Evolutionary conservation across 192 early-diverging fungal genomes (phyloP).

Genomic region (Diversispora epigaea): DNA sequence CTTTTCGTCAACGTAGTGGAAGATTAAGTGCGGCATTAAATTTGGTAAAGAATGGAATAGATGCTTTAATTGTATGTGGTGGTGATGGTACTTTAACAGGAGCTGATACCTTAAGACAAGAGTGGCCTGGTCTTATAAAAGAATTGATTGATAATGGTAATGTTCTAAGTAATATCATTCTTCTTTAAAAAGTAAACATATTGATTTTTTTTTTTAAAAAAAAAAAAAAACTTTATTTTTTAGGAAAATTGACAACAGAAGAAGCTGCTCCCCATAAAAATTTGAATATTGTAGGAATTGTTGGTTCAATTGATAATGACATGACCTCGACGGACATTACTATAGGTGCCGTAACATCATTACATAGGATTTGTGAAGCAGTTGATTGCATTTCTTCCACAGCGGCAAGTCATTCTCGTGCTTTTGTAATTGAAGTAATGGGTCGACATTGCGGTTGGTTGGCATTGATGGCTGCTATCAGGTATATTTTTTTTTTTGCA

Average conservation of each 20-base stretch:
- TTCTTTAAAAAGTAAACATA: too few relatives aligned
- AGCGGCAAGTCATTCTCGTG: constrained; percentile 90
- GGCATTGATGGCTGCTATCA: constrained; percentile 80
- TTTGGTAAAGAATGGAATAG: constrained; percentile 88
- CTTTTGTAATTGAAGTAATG: constrained; percentile 99
- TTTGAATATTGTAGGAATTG: constrained; percentile 93
- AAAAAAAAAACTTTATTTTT: background rate
- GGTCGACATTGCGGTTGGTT: constrained; percentile 97
- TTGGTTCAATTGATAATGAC: constrained; percentile 98
- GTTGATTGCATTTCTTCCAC: constrained; percentile 92
- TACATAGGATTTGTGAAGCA: constrained; percentile 94
- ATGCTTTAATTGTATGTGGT: constrained; percentile 92
- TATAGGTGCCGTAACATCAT: constrained; percentile 89
- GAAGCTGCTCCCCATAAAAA: constrained; percentile 61
- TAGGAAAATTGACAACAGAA: constrained; percentile 49
- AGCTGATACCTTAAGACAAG: constrained; percentile 84
- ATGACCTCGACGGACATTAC: constrained; percentile 88
- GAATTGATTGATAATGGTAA: constrained; percentile 65
- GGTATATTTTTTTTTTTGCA: constrained; percentile 22
- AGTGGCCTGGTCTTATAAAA: constrained; percentile 83
- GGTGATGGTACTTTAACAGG: constrained; percentile 97
- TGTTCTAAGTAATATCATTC: too few relatives aligned
- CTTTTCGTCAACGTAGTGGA: constrained; percentile 83
- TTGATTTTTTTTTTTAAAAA: background rate
- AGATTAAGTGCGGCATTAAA: constrained; percentile 80